Evolutionary conservation across 106 monocot genomes (phyloP).

Genomic region (Platanthera guangdongensis): DNA sequence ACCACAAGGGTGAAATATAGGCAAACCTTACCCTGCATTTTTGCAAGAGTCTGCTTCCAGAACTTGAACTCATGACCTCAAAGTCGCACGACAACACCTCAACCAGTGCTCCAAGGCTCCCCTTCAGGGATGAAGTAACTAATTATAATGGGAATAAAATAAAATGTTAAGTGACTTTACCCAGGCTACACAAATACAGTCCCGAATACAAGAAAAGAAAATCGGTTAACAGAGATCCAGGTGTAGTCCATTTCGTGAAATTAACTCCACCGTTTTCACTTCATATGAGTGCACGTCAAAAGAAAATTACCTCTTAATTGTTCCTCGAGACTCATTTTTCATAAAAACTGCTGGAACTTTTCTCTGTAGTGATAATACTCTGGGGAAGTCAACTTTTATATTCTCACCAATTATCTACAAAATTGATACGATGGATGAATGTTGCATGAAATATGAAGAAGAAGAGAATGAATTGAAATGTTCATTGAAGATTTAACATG

Average conservation of each 20-base stretch:
- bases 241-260: not conserved
- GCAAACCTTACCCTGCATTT: no score
- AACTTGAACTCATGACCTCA: no score
- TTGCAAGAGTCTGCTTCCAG: no score
- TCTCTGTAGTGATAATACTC: not conserved
- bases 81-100: no score
- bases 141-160: not conserved
- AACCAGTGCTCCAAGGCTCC: no score
- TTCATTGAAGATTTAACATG: no score
- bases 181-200: not conserved
- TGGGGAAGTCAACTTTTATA: not conserved
- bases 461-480: no score
- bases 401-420: not conserved
- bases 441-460: no score
- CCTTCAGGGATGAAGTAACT: not conserved
- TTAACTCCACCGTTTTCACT: not conserved
- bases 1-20: no score
- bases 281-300: not conserved
- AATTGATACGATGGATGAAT: not conserved
- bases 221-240: not conserved
- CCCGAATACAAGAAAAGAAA: not conserved
- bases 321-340: not conserved
- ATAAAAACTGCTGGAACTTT: not conserved
- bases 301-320: not conserved
- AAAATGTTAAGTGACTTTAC: not conserved